Base-by-base conservation (phyloP, 2,329 filamentous ascomycete species). In the Ceratocystis papillata region DNA sequence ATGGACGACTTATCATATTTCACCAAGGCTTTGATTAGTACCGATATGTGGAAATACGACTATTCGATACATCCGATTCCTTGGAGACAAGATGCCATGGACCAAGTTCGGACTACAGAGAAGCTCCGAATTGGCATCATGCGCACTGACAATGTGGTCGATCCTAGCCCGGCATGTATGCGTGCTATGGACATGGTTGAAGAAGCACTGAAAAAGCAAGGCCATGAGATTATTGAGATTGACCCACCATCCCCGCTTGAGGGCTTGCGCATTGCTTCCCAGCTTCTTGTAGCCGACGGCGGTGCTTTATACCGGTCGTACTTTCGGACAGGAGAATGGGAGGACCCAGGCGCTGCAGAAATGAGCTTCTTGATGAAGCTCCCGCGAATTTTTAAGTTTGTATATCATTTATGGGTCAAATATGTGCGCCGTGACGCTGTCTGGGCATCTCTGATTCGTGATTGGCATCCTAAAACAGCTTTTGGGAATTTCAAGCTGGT, bases 321-420 rank as follows among this genome's bases (percentile, higher is more conserved):
- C 73, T 87, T 93, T 75, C 83, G 86, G 64, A 81, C 80, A 2
- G 88, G 89, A 46, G 93, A 96, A 74, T 86, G 84, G 77, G 87
- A 89, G 69, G 92, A 96, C 73, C 76, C 81, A 0, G 92, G 92
- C 17, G 90, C 89, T 1, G 80, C 80, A 28, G 87, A 92, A 73
- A 85, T 96, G 79, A 80, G 83, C 64, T 84, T 81, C 70, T 85
- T 92, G 73, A 90, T 91, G 78, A 79, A 79, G 53, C 81, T 96
- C 15, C 87, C 90, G 15, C 78, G 85, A 5, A 84, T 87, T 3
- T 72, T 96, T 70, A 90, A 90, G 73, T 95, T 88, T 74, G 72
- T 94, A n/a, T 90, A 96, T 77, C 94, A 91, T 73, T 82, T 91
- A 5, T 96, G 88, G 82, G 87, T 94, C n/a, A 87, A 87, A 72